Evolutionary conservation across 441 rosid species (phyloP).

Genomic region (Populus trichocarpa): DNA sequence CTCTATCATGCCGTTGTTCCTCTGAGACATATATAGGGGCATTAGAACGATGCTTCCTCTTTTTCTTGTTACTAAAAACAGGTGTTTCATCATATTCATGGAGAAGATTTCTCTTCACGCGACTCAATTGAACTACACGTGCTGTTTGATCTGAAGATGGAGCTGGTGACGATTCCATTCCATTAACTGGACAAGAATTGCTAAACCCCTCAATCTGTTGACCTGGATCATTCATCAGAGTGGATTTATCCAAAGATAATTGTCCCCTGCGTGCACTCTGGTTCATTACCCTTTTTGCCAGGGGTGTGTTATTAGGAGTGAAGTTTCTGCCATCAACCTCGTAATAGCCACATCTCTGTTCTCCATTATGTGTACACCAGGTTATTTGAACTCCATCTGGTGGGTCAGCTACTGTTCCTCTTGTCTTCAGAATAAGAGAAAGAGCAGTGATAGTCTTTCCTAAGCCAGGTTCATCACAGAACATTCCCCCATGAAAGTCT

Average conservation of each 20-base stretch:
- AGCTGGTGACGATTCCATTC: conserved; percentile 21
- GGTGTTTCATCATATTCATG: conserved; percentile 40
- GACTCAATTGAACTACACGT: conserved; percentile 39
- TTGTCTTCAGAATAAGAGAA: conserved; percentile 84
- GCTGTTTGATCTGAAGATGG: conserved; percentile 28
- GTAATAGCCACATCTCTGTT: conserved; percentile 71
- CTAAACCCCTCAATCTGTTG: conserved; percentile 34
- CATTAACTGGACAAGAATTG: conserved; percentile 28
- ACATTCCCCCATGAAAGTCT: conserved; percentile 93
- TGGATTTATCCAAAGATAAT: conserved; percentile 33
- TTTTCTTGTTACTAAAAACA: conserved; percentile 31
- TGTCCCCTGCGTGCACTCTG: conserved; percentile 42
- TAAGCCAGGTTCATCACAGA: conserved; percentile 98
- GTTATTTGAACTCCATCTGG: conserved; percentile 62
- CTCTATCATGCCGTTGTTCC: conserved; percentile 24
- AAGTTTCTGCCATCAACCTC: conserved; percentile 50
- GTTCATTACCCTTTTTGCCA: conserved; percentile 40
- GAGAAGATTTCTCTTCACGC: conserved; percentile 58
- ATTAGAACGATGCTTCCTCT: conserved; percentile 37
- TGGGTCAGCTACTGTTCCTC: conserved; percentile 73
- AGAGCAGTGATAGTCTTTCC: conserved; percentile 95
- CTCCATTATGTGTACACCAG: conserved; percentile 72
- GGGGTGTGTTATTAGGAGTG: conserved; percentile 29
- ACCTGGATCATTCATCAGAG: conserved; percentile 30
- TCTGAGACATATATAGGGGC: not conserved